Conservation (phyloP, 805 yeast species). For the Dipodascopsis tothii region DNA sequence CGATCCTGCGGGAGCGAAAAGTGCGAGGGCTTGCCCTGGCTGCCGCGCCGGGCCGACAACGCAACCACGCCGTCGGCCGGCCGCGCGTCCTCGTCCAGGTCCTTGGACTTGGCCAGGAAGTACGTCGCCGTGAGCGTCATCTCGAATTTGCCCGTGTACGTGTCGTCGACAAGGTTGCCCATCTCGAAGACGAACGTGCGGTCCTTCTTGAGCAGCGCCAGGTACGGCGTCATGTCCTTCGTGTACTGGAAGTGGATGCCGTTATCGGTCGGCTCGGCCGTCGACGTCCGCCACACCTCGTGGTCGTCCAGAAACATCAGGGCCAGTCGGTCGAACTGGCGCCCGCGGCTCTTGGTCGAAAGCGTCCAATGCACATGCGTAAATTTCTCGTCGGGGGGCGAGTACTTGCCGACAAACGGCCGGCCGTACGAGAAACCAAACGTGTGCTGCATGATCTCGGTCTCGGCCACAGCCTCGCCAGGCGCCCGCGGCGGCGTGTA, state of each 20-base stretch:
- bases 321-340: constrained; percentile 36
- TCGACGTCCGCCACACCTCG: constrained; percentile 78
- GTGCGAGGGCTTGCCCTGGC: constrained; percentile 22
- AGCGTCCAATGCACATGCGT: constrained; percentile 34
- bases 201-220: constrained; percentile 40
- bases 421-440: constrained; percentile 33
- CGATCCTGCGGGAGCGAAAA: constrained; percentile 34
- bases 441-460: constrained; percentile 23
- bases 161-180: constrained; percentile 48
- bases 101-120: constrained; percentile 47
- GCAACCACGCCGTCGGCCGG: constrained; percentile 14
- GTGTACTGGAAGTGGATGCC: constrained; percentile 42
- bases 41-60: constrained; percentile 8
- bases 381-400: constrained; percentile 31
- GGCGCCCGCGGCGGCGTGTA: constrained; percentile 14
- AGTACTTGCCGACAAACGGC: constrained; percentile 29
- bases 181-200: constrained; percentile 48
- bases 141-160: constrained; percentile 55
- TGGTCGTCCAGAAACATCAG: constrained; percentile 39
- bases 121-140: constrained; percentile 46
- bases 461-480: constrained; percentile 17
- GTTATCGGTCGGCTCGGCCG: constrained; percentile 66
- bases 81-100: constrained; percentile 10
- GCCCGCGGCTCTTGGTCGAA: constrained; percentile 29
- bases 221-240: constrained; percentile 59